phyloP scores from a whole-genome alignment of 176 grass and related monocot species.

The Aegilops umbellulata region DNA sequence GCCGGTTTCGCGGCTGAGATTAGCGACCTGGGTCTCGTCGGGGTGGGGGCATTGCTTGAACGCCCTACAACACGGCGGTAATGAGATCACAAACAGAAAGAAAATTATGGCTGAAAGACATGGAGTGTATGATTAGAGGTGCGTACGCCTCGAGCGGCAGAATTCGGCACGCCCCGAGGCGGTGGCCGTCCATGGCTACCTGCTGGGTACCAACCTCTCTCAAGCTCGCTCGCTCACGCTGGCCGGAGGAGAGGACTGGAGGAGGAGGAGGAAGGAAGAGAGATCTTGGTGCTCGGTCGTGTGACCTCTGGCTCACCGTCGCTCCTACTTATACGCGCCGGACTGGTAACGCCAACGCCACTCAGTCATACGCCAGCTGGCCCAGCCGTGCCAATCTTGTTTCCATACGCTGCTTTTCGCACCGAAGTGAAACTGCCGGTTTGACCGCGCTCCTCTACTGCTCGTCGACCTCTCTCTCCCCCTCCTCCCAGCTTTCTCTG shows the following conservation, averaged over 20 bases:
- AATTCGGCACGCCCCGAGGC: conserved; percentile 82
- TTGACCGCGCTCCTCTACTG: too few relatives aligned
- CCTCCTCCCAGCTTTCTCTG: too few relatives aligned
- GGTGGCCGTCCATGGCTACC: conserved; percentile 80
- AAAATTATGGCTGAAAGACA: background rate
- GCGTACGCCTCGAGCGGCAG: conserved; percentile 77
- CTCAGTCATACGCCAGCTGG: too few relatives aligned
- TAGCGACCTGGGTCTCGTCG: conserved; percentile 86
- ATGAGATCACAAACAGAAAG: too few relatives aligned
- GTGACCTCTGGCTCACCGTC: too few relatives aligned
- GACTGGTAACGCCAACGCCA: too few relatives aligned
- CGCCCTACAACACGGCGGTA: conserved; percentile 42
- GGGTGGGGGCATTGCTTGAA: conserved; percentile 95
- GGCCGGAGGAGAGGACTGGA: background rate
- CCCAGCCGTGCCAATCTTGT: too few relatives aligned
- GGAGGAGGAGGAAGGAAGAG: background rate
- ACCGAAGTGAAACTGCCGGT: too few relatives aligned
- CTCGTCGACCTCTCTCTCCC: too few relatives aligned
- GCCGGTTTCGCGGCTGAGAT: conserved; percentile 73
- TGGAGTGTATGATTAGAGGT: conserved; percentile 1
- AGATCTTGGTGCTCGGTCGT: background rate
- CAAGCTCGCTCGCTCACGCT: background rate
- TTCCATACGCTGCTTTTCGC: too few relatives aligned
- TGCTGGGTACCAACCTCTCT: too few relatives aligned
- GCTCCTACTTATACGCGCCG: too few relatives aligned